Percentiles rank a stretch among this genome's conserved stretches.
phyloP scores from a whole-genome alignment of 164 flowering plant species.

The Magnolia changhungtana region DNA sequence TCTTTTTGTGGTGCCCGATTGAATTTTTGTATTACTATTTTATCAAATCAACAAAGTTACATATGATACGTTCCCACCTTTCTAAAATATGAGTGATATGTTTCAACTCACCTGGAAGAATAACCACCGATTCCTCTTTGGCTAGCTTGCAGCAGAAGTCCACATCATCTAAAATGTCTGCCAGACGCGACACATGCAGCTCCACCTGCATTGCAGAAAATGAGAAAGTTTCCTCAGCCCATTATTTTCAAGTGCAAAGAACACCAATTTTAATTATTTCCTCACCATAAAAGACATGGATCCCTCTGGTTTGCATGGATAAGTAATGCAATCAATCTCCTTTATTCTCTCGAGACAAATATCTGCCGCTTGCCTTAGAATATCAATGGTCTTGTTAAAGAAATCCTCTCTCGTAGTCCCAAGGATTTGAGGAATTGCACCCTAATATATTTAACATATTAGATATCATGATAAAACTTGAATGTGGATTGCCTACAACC shows the following conservation, averaged over 20 bases:
- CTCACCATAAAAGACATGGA: slow-evolving; percentile 70
- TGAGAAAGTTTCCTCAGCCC: not conserved
- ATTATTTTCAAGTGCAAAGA: not conserved
- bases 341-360: slow-evolving; percentile 45
- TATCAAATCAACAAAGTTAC: not conserved
- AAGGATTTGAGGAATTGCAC: slow-evolving; percentile 67
- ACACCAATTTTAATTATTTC: not conserved
- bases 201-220: slow-evolving; percentile 41
- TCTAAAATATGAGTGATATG: not conserved
- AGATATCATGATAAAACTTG: slow-evolving; percentile 30
- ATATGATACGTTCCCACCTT: not conserved
- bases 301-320: slow-evolving; percentile 51
- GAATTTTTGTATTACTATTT: too few species aligned
- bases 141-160: slow-evolving; percentile 82
- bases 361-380: slow-evolving; percentile 49
- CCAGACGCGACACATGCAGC: slow-evolving; percentile 45
- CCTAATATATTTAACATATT: slow-evolving; percentile 52
- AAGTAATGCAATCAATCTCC: slow-evolving; percentile 27
- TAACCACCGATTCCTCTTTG: slow-evolving; percentile 70
- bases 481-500: too few species aligned
- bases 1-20: too few species aligned
- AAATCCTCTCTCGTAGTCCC: slow-evolving; percentile 58
- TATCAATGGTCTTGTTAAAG: slow-evolving; percentile 40
- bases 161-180: slow-evolving; percentile 68
- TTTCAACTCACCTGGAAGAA: slow-evolving; percentile 67